A percentile compares a stretch with the other conserved stretches of the same genome.
Conservation (phyloP, 2,329 filamentous ascomycete genomes). For the Lomentospora prolificans region DNA sequence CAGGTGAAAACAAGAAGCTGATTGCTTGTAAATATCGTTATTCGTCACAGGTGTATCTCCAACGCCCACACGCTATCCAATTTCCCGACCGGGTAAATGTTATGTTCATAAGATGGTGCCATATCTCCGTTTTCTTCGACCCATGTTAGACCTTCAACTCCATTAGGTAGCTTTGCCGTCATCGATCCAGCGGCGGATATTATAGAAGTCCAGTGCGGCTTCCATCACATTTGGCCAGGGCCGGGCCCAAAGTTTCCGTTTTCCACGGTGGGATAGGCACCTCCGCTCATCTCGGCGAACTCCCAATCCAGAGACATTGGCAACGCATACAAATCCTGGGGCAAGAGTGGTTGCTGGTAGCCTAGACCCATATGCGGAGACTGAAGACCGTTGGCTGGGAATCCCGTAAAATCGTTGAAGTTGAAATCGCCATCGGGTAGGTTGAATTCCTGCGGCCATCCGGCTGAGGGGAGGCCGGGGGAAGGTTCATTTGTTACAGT, state of each 20-base stretch:
- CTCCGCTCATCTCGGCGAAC: conserved; percentile 60
- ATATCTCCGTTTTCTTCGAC: too few relatives aligned
- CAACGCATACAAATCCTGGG: conserved; percentile 90
- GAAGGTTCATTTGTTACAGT: conserved; percentile 28
- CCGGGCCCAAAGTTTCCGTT: conserved; percentile 42
- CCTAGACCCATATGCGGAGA: conserved; percentile 23
- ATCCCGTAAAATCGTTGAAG: conserved; percentile 35
- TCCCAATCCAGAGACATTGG: conserved; percentile 94
- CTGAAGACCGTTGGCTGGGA: conserved; percentile 23
- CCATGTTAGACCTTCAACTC: background rate
- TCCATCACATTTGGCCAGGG: conserved; percentile 5
- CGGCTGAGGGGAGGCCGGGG: conserved; percentile 31
- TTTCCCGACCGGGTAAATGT: background rate
- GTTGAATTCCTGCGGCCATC: conserved; percentile 38
- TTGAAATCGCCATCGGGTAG: conserved; percentile 29
- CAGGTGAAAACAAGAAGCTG: background rate
- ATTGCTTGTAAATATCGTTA: background rate
- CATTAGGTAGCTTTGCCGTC: background rate
- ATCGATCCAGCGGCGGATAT: too few relatives aligned
- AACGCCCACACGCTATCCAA: background rate
- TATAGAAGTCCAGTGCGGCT: too few relatives aligned
- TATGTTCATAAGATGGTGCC: background rate
- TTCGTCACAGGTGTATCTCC: background rate
- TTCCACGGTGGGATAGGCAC: conserved; percentile 52
- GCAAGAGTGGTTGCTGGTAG: conserved; percentile 80